phyloP scores from a whole-genome alignment of 306 rosid genomes.

The Luffa aegyptiaca region DNA sequence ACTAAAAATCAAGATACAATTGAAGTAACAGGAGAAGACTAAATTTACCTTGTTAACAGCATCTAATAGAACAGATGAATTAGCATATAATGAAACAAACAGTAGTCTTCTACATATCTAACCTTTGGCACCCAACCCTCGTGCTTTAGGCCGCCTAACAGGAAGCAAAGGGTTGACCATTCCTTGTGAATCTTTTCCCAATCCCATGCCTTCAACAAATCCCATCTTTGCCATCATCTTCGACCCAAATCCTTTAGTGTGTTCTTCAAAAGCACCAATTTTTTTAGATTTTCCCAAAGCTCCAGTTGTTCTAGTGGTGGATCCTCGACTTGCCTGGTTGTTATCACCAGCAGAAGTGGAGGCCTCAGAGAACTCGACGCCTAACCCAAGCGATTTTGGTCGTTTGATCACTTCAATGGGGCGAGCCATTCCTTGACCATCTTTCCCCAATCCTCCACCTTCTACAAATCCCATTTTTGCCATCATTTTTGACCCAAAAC shows the following conservation, averaged over 20 bases:
- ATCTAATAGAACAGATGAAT: neutral
- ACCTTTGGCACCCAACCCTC: constrained; percentile 72
- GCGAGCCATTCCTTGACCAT: constrained; percentile 63
- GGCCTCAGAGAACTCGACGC: constrained; percentile 49
- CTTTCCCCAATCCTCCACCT: constrained; percentile 82
- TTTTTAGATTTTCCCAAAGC: constrained; percentile 13
- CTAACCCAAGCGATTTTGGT: constrained; percentile 92
- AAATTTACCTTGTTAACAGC: neutral
- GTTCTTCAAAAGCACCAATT: constrained; percentile 69
- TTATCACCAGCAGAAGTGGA: constrained; percentile 8
- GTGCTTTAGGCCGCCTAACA: constrained; percentile 55
- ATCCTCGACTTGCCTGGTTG: constrained; percentile 11
- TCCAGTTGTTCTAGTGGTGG: neutral
- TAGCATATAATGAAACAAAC: neutral
- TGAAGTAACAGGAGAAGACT: neutral
- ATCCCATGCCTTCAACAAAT: constrained; percentile 72
- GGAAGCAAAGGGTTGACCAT: constrained; percentile 62
- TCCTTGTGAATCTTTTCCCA: constrained; percentile 77
- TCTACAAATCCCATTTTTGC: constrained; percentile 87
- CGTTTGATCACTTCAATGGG: constrained; percentile 77
- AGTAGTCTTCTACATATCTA: neutral
- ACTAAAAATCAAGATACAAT: neutral
- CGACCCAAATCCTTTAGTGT: constrained; percentile 85
- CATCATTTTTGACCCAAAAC: constrained; percentile 94
- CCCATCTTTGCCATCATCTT: constrained; percentile 98